phyloP scores from a whole-genome alignment of 176 grass and related monocot genomes.

The Tuctoria greenei region DNA sequence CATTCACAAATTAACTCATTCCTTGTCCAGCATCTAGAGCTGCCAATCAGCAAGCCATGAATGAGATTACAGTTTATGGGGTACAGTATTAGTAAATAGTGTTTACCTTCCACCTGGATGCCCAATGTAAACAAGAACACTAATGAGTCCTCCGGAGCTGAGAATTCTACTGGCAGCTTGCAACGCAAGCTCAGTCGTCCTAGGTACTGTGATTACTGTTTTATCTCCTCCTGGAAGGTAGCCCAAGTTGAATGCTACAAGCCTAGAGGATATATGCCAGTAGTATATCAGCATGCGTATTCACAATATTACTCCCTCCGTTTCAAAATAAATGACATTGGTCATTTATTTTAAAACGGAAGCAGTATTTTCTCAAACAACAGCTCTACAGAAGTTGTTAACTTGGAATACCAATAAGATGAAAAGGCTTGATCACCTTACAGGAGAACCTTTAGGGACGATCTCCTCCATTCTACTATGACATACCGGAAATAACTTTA shows the following conservation, averaged over 20 bases:
- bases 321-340: too few species aligned
- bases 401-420: conserved; percentile 15
- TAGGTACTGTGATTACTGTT: conserved; percentile 66
- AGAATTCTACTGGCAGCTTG: conserved; percentile 74
- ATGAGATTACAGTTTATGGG: not conserved
- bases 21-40: not conserved
- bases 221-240: conserved; percentile 93
- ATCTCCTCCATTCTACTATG: conserved; percentile 89
- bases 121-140: conserved; percentile 81
- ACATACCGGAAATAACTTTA: conserved; percentile 70
- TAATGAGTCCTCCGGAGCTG: conserved; percentile 62
- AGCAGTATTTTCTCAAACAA: not conserved
- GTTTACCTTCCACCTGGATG: conserved; percentile 90
- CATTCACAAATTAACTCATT: not conserved
- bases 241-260: conserved; percentile 91
- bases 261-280: conserved; percentile 42
- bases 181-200: conserved; percentile 70
- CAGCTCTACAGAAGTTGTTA: conserved; percentile 1
- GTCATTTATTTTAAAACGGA: too few species aligned
- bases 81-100: not conserved
- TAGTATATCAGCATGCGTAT: not conserved
- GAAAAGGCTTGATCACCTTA: conserved; percentile 58
- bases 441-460: conserved; percentile 53
- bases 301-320: not conserved
- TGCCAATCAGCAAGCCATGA: not conserved